Evolutionary conservation across 1,139 yeast species (phyloP), one percentile per base, ranked within the genome.

Genomic region (Taphrina pruni): DNA sequence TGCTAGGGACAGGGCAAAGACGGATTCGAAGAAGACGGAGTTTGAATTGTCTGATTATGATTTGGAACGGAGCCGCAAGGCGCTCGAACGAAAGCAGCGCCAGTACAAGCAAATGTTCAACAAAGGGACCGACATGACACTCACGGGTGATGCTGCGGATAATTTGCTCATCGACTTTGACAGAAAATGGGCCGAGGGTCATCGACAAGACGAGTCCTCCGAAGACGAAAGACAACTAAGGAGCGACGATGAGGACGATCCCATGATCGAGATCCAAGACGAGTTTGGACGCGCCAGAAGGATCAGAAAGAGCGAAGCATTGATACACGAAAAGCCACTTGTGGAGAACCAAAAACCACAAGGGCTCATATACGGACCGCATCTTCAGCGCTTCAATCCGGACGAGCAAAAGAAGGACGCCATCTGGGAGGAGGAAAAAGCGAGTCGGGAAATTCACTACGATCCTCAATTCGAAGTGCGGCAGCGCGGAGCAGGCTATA

Each of bases 281-380:
- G 69, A 65, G 46, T 65, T 65, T 51, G 69, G 69, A 45, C 52
- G 69, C 8, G 46, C 58, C 8, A 61, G 69, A 17, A 54, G 26
- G 7, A 35, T 64, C 32, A 46, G 67, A 6, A 48, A 45, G 48
- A 54, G 61, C 17, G 61, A 64, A 50, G 43, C 55, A 1, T 20
- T 54, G 20, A 26, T 32, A n/a, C 54, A 45, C 20, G 65, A 48
- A 35, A 48, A 38, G 5, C 67, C 67, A 26, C 54, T 35, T 17
- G 39, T 58, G 36, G 54, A 58, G 41, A 43, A 43, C 43, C 38
- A 32, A 20, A 17, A 12, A 20, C 61, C 67, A 6, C 17, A 32
- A 21, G 55, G 38, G 2, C 48, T 64, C 9, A 64, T 64, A 26
- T 48, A 55, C 54, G 67, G 67, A 21, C 55, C 60, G 9, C 61